These are phyloP conservation scores for Globisporangium abappressorium DNA, from an alignment of 352 stramenopile species.

Conservation along the genomic window DNA sequence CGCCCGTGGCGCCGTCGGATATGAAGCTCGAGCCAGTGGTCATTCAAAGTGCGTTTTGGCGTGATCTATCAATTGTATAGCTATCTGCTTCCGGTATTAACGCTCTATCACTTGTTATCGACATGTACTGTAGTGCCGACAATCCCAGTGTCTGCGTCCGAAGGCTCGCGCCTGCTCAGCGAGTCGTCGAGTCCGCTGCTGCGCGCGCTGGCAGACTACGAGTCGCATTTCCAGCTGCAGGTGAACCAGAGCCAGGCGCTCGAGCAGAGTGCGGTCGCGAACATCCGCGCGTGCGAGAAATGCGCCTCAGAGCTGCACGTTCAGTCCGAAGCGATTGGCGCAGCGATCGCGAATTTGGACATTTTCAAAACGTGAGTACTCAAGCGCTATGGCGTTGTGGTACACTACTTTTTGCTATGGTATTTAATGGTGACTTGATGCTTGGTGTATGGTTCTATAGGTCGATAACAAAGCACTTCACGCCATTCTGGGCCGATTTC, in stretches of 20 bases:
- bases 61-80: background rate
- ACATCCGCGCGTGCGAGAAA: constrained; percentile 53
- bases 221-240: constrained; percentile 79
- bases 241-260: constrained; percentile 63
- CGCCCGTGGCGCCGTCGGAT: constrained; percentile 39
- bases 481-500: constrained; percentile 80
- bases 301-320: constrained; percentile 56
- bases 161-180: constrained; percentile 65
- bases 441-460: constrained; percentile 7
- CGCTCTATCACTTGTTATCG: background rate
- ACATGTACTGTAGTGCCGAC: constrained; percentile 42
- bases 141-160: constrained; percentile 51
- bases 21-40: constrained; percentile 26
- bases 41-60: constrained; percentile 6
- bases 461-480: constrained; percentile 82
- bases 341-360: constrained; percentile 77
- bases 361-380: constrained; percentile 50
- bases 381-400: background rate
- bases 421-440: background rate
- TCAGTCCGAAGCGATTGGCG: constrained; percentile 66
- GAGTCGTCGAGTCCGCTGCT: constrained; percentile 80
- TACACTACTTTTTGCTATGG: no score
- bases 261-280: constrained; percentile 48
- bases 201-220: constrained; percentile 74
- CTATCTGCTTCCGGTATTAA: background rate